These are phyloP conservation scores for Phaeodactylum tricornutum DNA, from an alignment of 108 stramenopile genomes.

Conservation along the genomic window DNA sequence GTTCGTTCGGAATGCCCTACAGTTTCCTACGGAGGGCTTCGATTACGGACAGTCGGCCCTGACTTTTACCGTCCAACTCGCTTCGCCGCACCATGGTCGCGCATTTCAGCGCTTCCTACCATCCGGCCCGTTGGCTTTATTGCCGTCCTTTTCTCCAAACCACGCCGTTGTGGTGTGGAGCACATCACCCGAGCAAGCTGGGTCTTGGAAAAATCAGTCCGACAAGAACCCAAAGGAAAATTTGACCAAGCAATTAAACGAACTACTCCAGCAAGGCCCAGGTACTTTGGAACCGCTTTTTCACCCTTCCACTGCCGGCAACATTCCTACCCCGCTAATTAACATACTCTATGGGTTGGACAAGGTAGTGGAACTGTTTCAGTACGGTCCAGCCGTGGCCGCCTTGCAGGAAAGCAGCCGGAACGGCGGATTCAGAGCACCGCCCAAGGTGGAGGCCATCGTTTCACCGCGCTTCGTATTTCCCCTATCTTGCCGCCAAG, in stretches of 20 bases:
- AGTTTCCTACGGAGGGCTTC: slow-evolving; percentile 21
- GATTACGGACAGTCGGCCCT: slow-evolving; percentile 63
- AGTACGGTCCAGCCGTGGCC: slow-evolving; percentile 35
- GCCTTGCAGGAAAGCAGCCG: slow-evolving; percentile 15
- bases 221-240: slow-evolving; percentile 11
- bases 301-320: neutral
- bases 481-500: slow-evolving; percentile 39
- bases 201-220: slow-evolving; percentile 25
- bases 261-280: slow-evolving; percentile 53
- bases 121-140: slow-evolving; percentile 63
- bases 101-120: slow-evolving; percentile 74
- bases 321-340: slow-evolving; percentile 8
- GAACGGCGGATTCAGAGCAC: slow-evolving; percentile 11
- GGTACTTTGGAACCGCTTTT: slow-evolving; percentile 30
- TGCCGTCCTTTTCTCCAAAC: slow-evolving; percentile 54
- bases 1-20: slow-evolving; percentile 35
- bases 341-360: slow-evolving; percentile 35
- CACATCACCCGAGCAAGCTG: slow-evolving; percentile 44
- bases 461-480: slow-evolving; percentile 31
- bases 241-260: slow-evolving; percentile 42
- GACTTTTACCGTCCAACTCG: slow-evolving; percentile 67
- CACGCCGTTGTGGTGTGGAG: slow-evolving; percentile 85
- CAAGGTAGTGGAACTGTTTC: slow-evolving; percentile 29
- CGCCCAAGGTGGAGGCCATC: slow-evolving; percentile 21
- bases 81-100: slow-evolving; percentile 24